A percentile compares a stretch with the other conserved stretches of the same genome.
Evolutionary conservation across 345 rosid species (phyloP).

Genomic region (Gossypium sturtianum): DNA sequence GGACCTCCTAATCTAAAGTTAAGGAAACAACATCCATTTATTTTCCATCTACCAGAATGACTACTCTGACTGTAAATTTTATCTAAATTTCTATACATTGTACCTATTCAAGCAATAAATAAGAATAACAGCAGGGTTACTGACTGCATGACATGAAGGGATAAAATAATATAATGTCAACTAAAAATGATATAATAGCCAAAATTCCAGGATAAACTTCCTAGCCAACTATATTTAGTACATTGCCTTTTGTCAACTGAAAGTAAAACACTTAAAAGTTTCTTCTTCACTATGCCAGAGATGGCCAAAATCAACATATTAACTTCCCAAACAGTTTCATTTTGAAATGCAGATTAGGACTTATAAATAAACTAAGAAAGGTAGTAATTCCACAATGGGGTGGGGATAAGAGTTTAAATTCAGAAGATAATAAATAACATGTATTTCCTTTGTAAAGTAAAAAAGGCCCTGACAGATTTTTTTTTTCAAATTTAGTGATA

Average conservation of each 20-base stretch:
- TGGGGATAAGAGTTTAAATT: not conserved
- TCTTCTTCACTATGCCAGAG: not conserved
- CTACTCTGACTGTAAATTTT: not conserved
- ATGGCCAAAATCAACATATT: not conserved
- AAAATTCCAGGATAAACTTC: not conserved
- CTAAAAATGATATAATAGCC: not conserved
- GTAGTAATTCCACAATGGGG: not conserved
- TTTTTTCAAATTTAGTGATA: slow-evolving; percentile 8
- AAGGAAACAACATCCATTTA: not conserved
- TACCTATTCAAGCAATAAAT: not conserved
- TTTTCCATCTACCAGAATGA: not conserved
- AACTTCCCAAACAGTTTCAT: not conserved
- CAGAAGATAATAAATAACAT: not conserved
- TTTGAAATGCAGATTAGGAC: not conserved
- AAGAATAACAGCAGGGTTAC: not conserved
- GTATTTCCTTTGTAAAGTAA: not conserved
- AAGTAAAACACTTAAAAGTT: not conserved
- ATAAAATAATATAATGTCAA: not conserved
- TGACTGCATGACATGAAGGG: not conserved
- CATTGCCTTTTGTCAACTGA: not conserved
- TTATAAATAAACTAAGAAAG: not conserved
- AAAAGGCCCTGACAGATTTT: not conserved
- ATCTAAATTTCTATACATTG: not conserved
- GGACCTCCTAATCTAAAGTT: not conserved
- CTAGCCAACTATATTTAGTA: not conserved